phyloP scores from a whole-genome alignment of 2,329 filamentous ascomycete genomes.

The Fusarium anguioides region DNA sequence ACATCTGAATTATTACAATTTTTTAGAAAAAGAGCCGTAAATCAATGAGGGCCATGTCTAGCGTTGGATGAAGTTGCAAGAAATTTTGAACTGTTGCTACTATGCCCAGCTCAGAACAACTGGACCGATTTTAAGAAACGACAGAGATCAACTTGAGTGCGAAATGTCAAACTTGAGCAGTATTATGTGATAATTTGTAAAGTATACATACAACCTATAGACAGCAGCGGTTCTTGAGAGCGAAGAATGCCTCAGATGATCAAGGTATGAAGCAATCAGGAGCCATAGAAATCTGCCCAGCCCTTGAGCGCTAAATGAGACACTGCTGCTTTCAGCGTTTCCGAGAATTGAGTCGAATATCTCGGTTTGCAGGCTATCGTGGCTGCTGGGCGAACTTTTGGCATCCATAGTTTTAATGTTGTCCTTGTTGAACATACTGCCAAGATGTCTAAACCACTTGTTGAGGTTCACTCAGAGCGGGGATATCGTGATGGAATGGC shows the following conservation, averaged over 20 bases:
- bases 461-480: conserved; percentile 6
- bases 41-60: not conserved
- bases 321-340: not conserved
- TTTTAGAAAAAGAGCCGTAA: not conserved
- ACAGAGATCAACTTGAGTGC: not conserved
- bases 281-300: not conserved
- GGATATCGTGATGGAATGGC: conserved; percentile 7
- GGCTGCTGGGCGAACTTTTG: conserved; percentile 8
- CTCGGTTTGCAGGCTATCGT: conserved; percentile 12
- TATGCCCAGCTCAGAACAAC: not conserved
- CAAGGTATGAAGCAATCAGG: conserved; percentile 6
- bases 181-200: not conserved
- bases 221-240: not conserved
- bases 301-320: not conserved
- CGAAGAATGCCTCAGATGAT: not conserved
- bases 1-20: conserved; percentile 6
- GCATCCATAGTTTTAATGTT: conserved; percentile 2
- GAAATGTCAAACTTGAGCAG: not conserved
- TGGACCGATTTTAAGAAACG: not conserved
- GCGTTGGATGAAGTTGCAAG: conserved; percentile 4
- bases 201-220: not conserved
- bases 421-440: not conserved
- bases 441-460: conserved; percentile 11
- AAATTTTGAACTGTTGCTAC: not conserved
- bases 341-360: not conserved